Evolutionary conservation across 352 stramenopile genomes (phyloP).

Genomic region (Nothophytophthora sp.): DNA sequence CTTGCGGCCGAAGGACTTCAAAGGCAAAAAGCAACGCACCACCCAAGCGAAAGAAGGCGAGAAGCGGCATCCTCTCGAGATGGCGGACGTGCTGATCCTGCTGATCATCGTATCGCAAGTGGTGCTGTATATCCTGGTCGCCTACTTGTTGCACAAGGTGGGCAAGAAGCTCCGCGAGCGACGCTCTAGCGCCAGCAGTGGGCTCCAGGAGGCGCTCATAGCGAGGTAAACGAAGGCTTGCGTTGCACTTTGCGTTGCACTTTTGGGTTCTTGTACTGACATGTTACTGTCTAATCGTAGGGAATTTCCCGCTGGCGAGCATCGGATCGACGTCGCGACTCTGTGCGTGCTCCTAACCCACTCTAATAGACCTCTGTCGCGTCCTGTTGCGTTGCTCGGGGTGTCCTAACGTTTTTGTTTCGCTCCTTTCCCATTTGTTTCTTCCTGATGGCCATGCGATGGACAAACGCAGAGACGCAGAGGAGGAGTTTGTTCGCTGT

Average conservation of each 20-base stretch:
- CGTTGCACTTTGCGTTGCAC: no score
- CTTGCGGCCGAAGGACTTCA: no score
- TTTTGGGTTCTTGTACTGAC: no score
- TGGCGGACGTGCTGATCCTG: conserved; percentile 20
- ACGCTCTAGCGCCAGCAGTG: conserved; percentile 3
- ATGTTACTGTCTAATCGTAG: no score
- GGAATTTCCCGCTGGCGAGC: conserved; percentile 24
- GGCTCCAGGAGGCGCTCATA: conserved; percentile 32
- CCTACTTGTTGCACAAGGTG: conserved; percentile 32
- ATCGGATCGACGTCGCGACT: conserved; percentile 48
- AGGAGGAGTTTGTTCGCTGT: conserved; percentile 30
- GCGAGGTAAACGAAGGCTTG: conserved; percentile 20
- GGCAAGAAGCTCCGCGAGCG: conserved; percentile 15
- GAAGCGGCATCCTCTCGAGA: no score
- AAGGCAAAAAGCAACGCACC: no score
- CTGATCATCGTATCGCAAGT: conserved; percentile 40
- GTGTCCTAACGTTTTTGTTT: no score
- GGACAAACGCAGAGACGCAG: conserved; percentile 41
- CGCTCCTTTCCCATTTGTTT: no score
- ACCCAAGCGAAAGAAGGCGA: conserved; percentile 3
- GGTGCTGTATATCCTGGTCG: conserved; percentile 31
- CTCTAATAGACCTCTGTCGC: no score
- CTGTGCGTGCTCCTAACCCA: no score
- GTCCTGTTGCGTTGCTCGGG: no score
- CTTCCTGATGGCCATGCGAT: no score